A percentile compares a stretch with the other conserved stretches of the same genome.
These are phyloP conservation scores for Calycina herbarum DNA, from an alignment of 2,329 filamentous ascomycete species.

Conservation along the genomic window DNA sequence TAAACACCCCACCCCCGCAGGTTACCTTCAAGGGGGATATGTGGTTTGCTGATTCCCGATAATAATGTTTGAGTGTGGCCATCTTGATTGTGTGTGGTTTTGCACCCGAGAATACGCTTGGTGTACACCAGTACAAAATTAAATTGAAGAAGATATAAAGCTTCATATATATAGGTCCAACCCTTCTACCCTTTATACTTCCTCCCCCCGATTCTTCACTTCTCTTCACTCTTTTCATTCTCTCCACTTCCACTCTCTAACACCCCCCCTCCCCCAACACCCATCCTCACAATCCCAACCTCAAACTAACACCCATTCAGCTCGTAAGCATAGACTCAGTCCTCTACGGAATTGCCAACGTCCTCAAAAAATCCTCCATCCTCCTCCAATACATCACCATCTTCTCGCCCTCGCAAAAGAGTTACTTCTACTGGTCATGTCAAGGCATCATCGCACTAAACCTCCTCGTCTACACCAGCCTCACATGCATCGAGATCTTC, in stretches of 20 bases:
- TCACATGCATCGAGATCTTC: neutral
- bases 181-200: neutral
- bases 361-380: neutral
- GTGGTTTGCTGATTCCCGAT: neutral
- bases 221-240: too few species aligned
- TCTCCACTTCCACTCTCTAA: neutral
- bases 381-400: slow-evolving; percentile 4
- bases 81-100: neutral
- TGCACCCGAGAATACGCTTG: neutral
- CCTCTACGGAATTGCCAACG: neutral
- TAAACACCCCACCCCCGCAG: neutral
- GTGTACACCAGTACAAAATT: neutral
- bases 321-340: neutral
- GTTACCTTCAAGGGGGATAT: neutral
- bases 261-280: too few species aligned
- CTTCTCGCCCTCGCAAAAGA: neutral
- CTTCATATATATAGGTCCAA: neutral
- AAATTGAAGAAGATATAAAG: neutral
- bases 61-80: neutral
- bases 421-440: neutral
- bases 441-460: neutral
- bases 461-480: neutral
- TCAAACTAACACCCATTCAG: neutral
- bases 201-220: neutral
- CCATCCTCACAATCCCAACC: too few species aligned